Conservation (phyloP, 805 yeast species). For the Suhomyces sp. region DNA sequence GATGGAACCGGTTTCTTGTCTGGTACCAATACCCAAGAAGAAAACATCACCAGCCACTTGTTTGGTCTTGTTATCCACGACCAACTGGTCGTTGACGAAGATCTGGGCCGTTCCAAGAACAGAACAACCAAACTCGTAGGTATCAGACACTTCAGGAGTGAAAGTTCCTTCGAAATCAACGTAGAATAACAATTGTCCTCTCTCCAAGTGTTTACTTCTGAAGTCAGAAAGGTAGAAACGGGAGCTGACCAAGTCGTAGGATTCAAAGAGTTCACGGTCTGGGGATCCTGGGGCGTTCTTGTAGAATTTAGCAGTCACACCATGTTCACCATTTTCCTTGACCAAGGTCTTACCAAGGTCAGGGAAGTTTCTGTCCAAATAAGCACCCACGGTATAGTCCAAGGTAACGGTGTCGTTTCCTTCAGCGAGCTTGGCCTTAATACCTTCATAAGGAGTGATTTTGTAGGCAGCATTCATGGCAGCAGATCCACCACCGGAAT, state of each 20-base stretch:
- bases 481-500: slow-evolving; percentile 66
- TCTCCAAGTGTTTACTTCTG: slow-evolving; percentile 17
- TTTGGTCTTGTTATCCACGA: slow-evolving; percentile 55
- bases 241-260: slow-evolving; percentile 14
- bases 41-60: slow-evolving; percentile 52
- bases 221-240: slow-evolving; percentile 18
- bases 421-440: slow-evolving; percentile 28
- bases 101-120: slow-evolving; percentile 56
- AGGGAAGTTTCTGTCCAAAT: slow-evolving; percentile 30
- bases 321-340: slow-evolving; percentile 24
- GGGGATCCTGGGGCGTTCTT: slow-evolving; percentile 21
- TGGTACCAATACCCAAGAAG: slow-evolving; percentile 54
- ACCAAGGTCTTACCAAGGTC: slow-evolving; percentile 23
- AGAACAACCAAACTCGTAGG: slow-evolving; percentile 52
- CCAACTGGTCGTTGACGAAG: slow-evolving; percentile 50
- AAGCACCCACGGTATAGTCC: slow-evolving; percentile 35
- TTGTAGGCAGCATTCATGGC: slow-evolving; percentile 48
- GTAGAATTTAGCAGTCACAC: slow-evolving; percentile 27
- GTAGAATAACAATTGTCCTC: slow-evolving; percentile 33
- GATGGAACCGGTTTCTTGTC: slow-evolving; percentile 44
- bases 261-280: slow-evolving; percentile 26
- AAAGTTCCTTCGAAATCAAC: slow-evolving; percentile 45
- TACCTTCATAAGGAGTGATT: slow-evolving; percentile 49
- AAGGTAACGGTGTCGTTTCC: slow-evolving; percentile 23
- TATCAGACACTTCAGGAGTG: slow-evolving; percentile 47